Percentiles rank a stretch among this genome's conserved stretches.
These are phyloP conservation scores for Borealophlyctis nickersoniae DNA, from an alignment of 192 early-diverging fungal species.

Conservation along the genomic window DNA sequence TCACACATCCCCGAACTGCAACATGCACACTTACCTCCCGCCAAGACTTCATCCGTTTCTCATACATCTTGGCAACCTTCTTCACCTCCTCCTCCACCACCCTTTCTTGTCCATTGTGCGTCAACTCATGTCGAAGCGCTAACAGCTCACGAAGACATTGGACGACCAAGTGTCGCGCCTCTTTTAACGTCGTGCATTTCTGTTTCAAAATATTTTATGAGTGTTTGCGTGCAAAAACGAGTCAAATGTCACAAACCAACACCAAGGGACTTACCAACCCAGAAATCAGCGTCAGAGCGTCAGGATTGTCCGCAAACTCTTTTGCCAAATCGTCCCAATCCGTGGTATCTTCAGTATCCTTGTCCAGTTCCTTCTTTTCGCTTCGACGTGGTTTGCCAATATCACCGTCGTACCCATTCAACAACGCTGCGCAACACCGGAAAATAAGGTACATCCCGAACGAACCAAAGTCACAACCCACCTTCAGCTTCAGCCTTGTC, in stretches of 20 bases:
- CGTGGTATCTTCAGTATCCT: slow-evolving; percentile 9
- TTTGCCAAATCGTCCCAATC: slow-evolving; percentile 15
- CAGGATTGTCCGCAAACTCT: slow-evolving; percentile 18
- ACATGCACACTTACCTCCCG: not conserved
- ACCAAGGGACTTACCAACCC: slow-evolving; percentile 24
- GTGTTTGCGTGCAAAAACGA: not conserved
- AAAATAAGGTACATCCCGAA: not conserved
- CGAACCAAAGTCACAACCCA: not conserved
- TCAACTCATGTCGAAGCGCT: slow-evolving; percentile 17
- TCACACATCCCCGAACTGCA: too few relatives aligned
- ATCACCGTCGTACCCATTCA: slow-evolving; percentile 1
- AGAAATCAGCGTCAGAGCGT: slow-evolving; percentile 8
- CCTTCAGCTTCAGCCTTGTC: slow-evolving; percentile 14
- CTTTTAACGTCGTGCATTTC: not conserved
- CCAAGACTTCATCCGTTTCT: not conserved
- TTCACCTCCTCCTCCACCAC: not conserved
- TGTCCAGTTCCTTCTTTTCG: not conserved
- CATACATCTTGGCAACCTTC: not conserved
- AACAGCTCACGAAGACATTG: slow-evolving; percentile 12
- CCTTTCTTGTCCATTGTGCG: too few relatives aligned
- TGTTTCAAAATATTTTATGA: not conserved
- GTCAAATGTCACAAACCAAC: not conserved
- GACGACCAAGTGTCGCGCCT: too few relatives aligned
- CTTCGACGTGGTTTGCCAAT: too few relatives aligned
- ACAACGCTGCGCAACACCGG: not conserved